Evolutionary conservation across 441 rosid species (phyloP).

Genomic region (Pelargonium fulgidum): DNA sequence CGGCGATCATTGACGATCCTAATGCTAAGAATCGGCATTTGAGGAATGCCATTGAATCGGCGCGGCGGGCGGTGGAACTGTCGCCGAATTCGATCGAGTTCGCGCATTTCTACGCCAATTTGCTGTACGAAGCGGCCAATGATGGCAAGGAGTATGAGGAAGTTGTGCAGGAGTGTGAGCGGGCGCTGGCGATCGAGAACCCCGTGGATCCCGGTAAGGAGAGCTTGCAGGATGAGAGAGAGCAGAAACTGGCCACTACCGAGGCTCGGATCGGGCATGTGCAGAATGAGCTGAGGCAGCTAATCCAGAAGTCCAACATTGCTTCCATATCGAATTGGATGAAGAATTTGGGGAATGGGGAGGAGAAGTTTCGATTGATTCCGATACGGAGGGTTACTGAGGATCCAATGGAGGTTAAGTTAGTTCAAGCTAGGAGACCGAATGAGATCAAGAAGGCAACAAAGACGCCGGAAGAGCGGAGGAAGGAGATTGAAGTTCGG

Average conservation of each 20-base stretch:
- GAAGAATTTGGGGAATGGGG: constrained; percentile 74
- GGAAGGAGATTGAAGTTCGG: constrained; percentile 93
- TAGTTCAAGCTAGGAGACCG: constrained; percentile 63
- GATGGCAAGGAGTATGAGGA: constrained; percentile 77
- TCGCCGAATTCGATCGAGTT: constrained; percentile 78
- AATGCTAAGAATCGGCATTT: constrained; percentile 58
- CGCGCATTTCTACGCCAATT: constrained; percentile 69
- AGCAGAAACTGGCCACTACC: constrained; percentile 57
- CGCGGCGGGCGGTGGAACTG: constrained; percentile 57
- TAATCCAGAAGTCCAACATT: constrained; percentile 65
- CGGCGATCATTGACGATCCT: constrained; percentile 69
- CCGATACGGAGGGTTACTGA: constrained; percentile 57
- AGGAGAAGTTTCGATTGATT: constrained; percentile 65
- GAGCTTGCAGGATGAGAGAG: constrained; percentile 76
- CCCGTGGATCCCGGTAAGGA: constrained; percentile 89
- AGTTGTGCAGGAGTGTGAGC: constrained; percentile 70
- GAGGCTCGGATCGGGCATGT: constrained; percentile 73
- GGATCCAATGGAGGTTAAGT: constrained; percentile 83
- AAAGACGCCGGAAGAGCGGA: constrained; percentile 78
- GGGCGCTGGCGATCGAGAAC: constrained; percentile 60
- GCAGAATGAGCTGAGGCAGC: constrained; percentile 59
- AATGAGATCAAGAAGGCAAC: constrained; percentile 90
- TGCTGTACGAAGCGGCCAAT: constrained; percentile 69
- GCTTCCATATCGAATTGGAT: constrained; percentile 70
- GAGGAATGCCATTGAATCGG: constrained; percentile 65